Conservation (phyloP, 2,329 filamentous ascomycete species). For the Xylaria arbuscula region DNA sequence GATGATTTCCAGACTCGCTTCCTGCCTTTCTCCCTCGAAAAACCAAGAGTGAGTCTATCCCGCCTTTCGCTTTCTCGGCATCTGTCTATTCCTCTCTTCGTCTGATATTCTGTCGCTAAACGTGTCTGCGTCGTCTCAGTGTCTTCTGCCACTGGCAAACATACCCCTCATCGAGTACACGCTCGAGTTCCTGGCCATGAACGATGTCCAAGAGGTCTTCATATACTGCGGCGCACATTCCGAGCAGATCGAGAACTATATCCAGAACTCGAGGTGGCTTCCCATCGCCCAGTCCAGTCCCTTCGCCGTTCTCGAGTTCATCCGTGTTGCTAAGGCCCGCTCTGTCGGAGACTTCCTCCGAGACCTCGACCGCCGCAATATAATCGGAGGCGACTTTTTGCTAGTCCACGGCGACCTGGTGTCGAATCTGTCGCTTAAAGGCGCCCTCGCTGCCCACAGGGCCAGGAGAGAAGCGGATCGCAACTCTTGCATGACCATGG, state of each 20-base stretch:
- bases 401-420: slow-evolving; percentile 93
- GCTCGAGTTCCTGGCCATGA: slow-evolving; percentile 93
- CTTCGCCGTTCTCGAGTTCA: slow-evolving; percentile 83
- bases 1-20: slow-evolving; percentile 96
- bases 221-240: slow-evolving; percentile 91
- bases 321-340: slow-evolving; percentile 83
- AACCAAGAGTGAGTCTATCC: slow-evolving; percentile 77
- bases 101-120: slow-evolving; percentile 21
- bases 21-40: slow-evolving; percentile 87
- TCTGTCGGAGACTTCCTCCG: slow-evolving; percentile 95
- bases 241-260: slow-evolving; percentile 86
- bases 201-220: slow-evolving; percentile 93
- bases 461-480: slow-evolving; percentile 84
- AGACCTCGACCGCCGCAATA: slow-evolving; percentile 85
- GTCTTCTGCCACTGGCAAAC: slow-evolving; percentile 91
- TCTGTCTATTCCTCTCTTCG: neutral
- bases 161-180: slow-evolving; percentile 97
- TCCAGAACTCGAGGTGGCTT: slow-evolving; percentile 80
- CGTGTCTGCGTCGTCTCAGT: slow-evolving; percentile 62
- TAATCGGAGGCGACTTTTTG: slow-evolving; percentile 91
- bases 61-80: neutral
- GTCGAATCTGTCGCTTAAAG: slow-evolving; percentile 87
- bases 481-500: slow-evolving; percentile 97
- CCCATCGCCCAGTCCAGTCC: slow-evolving; percentile 66
- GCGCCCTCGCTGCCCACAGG: slow-evolving; percentile 80